These are phyloP conservation scores for Ceratocystis huliohia DNA, from an alignment of 2,329 filamentous ascomycete species.

Conservation along the genomic window DNA sequence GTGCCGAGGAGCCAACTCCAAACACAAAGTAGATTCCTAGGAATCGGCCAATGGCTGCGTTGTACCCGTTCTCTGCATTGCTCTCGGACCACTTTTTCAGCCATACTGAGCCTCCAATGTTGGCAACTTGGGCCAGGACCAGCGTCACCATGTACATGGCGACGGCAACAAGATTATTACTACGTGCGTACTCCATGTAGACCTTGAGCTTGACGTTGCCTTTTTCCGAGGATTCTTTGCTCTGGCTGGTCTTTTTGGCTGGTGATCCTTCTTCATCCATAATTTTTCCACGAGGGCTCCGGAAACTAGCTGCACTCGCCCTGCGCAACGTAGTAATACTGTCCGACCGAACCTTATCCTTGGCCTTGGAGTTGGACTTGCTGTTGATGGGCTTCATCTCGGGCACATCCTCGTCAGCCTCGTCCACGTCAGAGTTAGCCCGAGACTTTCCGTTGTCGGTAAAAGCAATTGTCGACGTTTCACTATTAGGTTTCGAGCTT, in stretches of 20 bases:
- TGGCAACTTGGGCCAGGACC: slow-evolving; percentile 65
- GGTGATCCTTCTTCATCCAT: slow-evolving; percentile 68
- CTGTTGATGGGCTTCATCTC: slow-evolving; percentile 70
- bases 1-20: slow-evolving; percentile 69
- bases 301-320: slow-evolving; percentile 84
- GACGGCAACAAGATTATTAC: slow-evolving; percentile 80
- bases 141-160: slow-evolving; percentile 64
- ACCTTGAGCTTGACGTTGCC: slow-evolving; percentile 98
- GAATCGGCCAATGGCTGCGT: slow-evolving; percentile 72
- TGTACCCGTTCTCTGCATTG: slow-evolving; percentile 55
- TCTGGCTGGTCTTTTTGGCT: slow-evolving; percentile 62
- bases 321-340: slow-evolving; percentile 75
- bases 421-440: slow-evolving; percentile 49
- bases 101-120: slow-evolving; percentile 81
- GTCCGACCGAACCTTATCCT: slow-evolving; percentile 45
- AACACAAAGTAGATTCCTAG: slow-evolving; percentile 94
- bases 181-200: slow-evolving; percentile 87
- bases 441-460: slow-evolving; percentile 32
- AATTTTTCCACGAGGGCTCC: slow-evolving; percentile 69
- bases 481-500: slow-evolving; percentile 36
- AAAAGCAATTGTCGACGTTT: slow-evolving; percentile 46
- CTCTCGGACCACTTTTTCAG: slow-evolving; percentile 81
- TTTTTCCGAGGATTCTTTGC: slow-evolving; percentile 80
- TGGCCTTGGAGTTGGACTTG: slow-evolving; percentile 34
- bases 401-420: slow-evolving; percentile 65